Evolutionary conservation across 495 filamentous ascomycete species (phyloP), one percentile per base, ranked within the genome.

Genomic region (Penicillium manginii): DNA sequence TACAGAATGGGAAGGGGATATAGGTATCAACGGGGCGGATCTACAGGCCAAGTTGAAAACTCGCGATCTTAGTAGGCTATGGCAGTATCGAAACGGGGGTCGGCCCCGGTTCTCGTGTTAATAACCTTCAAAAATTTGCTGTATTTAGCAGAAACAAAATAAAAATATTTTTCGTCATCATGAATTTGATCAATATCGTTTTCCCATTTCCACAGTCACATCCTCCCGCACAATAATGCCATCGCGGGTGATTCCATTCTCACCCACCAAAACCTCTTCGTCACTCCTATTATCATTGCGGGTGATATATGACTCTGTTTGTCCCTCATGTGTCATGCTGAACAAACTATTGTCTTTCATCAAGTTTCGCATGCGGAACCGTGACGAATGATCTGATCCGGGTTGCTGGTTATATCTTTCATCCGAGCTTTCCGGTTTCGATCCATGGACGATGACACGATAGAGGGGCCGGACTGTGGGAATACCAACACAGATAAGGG

Each of bases 31-130:
- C 14, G 8, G 6, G 33, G 33, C 3, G 3, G 33, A 10, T 15
- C 5, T 11, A 2, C 33, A 37, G 12, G 10, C 29, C 5, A 40
- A 35, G 21, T 9, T 52, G 29, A 40, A 22, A 21, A 52, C 31
- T 17, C 15, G 29, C 5, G 83, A 90, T 58, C 66, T 91, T 57
- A 88, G 85, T 68, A 73, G 88, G 60, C 59, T 91, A 37, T 91
- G 88, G 88, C 67, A 76, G 67, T 91, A 91, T 67, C 71, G 83
- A 52, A 85, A 87, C 67, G 88, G 88, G n/a, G 68, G 67, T 43
- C 81, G 76, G 48, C 84, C 85, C 18, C 4, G 7, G 43, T 37
- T 37, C 7, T 10, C 33, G 12, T 14, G 23, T 5, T 26, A n/a
- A n/a, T n/a, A n/a, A n/a, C n/a, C n/a, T 29, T 29, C 5, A 29